phyloP scores from a whole-genome alignment of 306 rosid genomes.

The Ormosia semicastrata region DNA sequence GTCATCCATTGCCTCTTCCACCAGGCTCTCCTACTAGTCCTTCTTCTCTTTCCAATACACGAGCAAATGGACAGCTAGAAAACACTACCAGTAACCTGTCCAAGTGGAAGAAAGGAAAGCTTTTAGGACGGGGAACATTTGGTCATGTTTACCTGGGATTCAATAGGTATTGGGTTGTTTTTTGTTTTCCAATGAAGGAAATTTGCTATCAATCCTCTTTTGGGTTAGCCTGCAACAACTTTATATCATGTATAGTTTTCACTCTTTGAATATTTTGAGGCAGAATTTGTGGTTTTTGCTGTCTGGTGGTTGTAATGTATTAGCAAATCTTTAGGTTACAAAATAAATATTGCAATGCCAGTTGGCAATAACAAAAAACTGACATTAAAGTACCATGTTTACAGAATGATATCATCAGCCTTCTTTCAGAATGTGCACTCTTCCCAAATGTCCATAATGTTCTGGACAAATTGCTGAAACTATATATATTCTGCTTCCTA shows the following conservation, averaged over 20 bases:
- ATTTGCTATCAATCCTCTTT: slow-evolving; percentile 18
- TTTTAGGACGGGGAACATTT: slow-evolving; percentile 69
- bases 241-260: slow-evolving; percentile 16
- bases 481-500: not conserved
- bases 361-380: not conserved
- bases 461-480: not conserved
- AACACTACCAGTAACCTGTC: slow-evolving; percentile 18
- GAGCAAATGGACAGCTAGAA: slow-evolving; percentile 33
- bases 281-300: not conserved
- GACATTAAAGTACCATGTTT: slow-evolving; percentile 8
- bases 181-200: not conserved
- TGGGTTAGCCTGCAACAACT: not conserved
- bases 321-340: not conserved
- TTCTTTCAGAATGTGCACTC: not conserved
- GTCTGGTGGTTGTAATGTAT: not conserved
- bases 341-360: not conserved
- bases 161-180: slow-evolving; percentile 44
- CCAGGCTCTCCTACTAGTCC: slow-evolving; percentile 71
- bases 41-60: slow-evolving; percentile 35
- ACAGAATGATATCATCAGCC: slow-evolving; percentile 12
- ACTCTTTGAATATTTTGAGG: not conserved
- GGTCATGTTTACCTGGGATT: slow-evolving; percentile 75
- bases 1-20: slow-evolving; percentile 67
- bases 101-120: slow-evolving; percentile 75
- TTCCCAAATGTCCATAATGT: not conserved